Percentiles rank a stretch among this genome's conserved stretches.
These are phyloP conservation scores for Malus hybrid DNA, from an alignment of 331 rosid species.

Conservation along the genomic window DNA sequence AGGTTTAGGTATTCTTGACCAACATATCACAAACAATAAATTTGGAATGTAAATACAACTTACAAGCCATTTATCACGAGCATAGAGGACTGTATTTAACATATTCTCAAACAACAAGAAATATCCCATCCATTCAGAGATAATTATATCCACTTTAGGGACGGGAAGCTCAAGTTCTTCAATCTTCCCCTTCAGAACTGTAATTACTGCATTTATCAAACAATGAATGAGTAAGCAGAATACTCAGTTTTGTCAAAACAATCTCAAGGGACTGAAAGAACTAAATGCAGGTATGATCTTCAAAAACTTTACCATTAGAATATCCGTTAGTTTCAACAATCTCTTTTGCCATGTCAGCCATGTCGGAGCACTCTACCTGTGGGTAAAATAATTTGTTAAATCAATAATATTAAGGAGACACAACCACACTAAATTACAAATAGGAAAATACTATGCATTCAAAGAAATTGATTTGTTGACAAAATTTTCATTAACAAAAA, in stretches of 20 bases:
- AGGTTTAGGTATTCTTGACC: neutral
- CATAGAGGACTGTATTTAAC: conserved; percentile 60
- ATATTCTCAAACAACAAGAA: conserved; percentile 95
- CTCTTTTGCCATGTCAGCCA: conserved; percentile 97
- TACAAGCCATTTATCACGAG: conserved; percentile 65
- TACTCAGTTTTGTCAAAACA: neutral
- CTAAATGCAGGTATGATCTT: neutral
- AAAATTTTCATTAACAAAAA: neutral
- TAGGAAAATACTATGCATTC: neutral
- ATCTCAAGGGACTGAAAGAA: neutral
- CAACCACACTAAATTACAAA: neutral
- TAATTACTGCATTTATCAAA: conserved; percentile 49
- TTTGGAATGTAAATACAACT: conserved; percentile 20
- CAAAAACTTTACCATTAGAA: conserved; percentile 54
- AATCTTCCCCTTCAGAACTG: conserved; percentile 91
- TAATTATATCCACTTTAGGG: conserved; percentile 81
- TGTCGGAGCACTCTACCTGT: conserved; percentile 96
- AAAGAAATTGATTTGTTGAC: neutral
- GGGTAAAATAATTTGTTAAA: conserved; percentile 1
- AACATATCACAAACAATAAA: neutral
- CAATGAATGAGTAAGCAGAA: conserved; percentile 10
- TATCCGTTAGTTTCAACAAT: conserved; percentile 82
- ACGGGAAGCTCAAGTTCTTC: conserved; percentile 98
- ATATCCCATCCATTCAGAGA: conserved; percentile 99
- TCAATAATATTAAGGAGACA: neutral